Evolutionary conservation across 2,329 filamentous ascomycete genomes (phyloP).

Genomic region (Penicillium italicum): DNA sequence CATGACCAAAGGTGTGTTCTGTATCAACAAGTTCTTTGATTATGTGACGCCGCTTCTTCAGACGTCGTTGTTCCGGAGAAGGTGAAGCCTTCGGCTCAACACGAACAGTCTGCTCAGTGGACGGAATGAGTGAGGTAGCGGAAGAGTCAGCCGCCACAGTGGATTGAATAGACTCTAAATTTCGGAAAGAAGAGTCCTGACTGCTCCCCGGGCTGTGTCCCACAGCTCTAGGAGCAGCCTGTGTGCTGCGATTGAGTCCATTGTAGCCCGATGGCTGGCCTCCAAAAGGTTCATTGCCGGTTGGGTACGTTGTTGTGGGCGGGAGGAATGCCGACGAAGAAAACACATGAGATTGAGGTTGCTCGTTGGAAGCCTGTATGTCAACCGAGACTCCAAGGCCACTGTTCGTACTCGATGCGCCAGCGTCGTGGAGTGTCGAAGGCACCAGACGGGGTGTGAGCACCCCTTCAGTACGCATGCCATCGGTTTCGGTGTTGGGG

Average conservation of each 20-base stretch:
- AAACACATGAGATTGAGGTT: not conserved
- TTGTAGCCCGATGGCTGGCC: not conserved
- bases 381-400: slow-evolving; percentile 47
- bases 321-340: not conserved
- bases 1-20: slow-evolving; percentile 82
- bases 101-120: slow-evolving; percentile 26
- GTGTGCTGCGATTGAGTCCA: not conserved
- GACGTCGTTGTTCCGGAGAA: slow-evolving; percentile 49
- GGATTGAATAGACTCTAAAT: slow-evolving; percentile 28
- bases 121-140: slow-evolving; percentile 36
- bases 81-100: slow-evolving; percentile 28
- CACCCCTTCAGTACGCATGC: slow-evolving; percentile 23
- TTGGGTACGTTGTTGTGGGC: not conserved
- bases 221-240: slow-evolving; percentile 17
- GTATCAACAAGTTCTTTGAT: slow-evolving; percentile 93
- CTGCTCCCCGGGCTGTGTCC: slow-evolving; percentile 33
- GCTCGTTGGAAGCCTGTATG: slow-evolving; percentile 27
- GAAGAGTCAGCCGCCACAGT: slow-evolving; percentile 36
- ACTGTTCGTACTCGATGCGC: slow-evolving; percentile 26
- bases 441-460: slow-evolving; percentile 27
- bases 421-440: slow-evolving; percentile 9
- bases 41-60: slow-evolving; percentile 75
- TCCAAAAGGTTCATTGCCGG: not conserved
- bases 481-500: slow-evolving; percentile 33
- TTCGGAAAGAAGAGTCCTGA: slow-evolving; percentile 37